Base-by-base conservation (phyloP, 768 basidiomycete genomes). In the Suillus luteus region DNA sequence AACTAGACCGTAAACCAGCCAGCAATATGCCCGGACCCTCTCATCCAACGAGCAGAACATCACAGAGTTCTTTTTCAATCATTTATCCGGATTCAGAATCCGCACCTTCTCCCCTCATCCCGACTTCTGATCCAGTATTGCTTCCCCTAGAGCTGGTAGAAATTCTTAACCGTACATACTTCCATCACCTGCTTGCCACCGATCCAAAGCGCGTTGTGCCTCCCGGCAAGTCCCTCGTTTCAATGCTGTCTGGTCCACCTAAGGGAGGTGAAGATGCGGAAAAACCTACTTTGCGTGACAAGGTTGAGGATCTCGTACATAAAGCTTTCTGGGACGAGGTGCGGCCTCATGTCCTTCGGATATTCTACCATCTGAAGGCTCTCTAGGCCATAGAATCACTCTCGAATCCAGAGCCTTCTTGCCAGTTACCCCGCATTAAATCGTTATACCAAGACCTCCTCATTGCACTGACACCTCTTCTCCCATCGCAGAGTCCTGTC, bases 321-420 rank as follows among this genome's bases (percentile, higher is more conserved):
- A 78, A 77, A 57, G 89, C 87, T 5, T 92, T 92, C 71, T 92
- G 90, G 90, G 85, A 86, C 48, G 84, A 89, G 81, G 90, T 91
- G 68, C 70, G 81, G 46, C 68, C 61, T 54, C 46, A 5, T 63
- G 8, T 63, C 48, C 60, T 67, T 55, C 12, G 58, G 55, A 49
- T 38, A 61, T 62, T 49, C 10, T 55, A 55, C 59, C 17, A 51
- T 51, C 69, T 78, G 66, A 75, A 64, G 59, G 69, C 64, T 57
- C 49, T 35, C 44, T 68, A 92, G 90, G 89, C 85, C 2, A 66
- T 82, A 11, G 78, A 82, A 62, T 71, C 81, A 1, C 79, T 92
- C 8, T 86, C 87, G 3, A 83, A 83, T 33, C 79, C 83, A n/a
- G 74, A 77, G 15, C 88, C 90, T 0, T 80, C 86, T 2, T 75